Base-by-base conservation (phyloP, 2,329 filamentous ascomycete genomes). In the Phyllosticta citribraziliensis region DNA sequence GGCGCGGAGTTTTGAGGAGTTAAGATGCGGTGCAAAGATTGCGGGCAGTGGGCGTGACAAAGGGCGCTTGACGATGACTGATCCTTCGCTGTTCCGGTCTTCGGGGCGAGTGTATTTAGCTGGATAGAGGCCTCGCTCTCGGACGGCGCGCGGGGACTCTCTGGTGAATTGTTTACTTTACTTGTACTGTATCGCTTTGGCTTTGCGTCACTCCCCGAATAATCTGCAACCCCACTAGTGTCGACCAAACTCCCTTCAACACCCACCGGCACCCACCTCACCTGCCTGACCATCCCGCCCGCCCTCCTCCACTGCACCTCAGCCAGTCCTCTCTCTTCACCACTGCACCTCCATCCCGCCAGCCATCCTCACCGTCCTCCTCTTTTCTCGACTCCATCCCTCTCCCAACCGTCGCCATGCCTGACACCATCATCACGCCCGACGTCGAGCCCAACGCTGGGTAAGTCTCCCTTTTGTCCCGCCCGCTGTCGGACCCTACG, bases 401-500 rank as follows among this genome's bases (percentile, higher is more conserved):
- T 19, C 55, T n/a, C 55, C 52, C 33, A 17, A 55, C 67, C 63
- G 65, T 64, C 67, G 67, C 68, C 67, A 80, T 80, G 77, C 74
- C 78, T 65, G 74, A 78, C 70, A 79, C 77, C 30, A 70, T 79
- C 63, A 78, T 80, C 66, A 72, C 75, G 63, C 75, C 74, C 57
- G 75, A 79, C 62, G 75, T 74, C 61, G 76, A 77, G 67, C 65
- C 68, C 68, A 77, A 72, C 68, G 76, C 78, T 66, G 76, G 76
- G 78, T 80, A 75, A 69, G 78, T 72, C 22, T 52, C 58, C 11
- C 56, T 33, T 52, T 55, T 52, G 53, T 47, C 55, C 30, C 30
- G 50, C 35, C 22, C 55, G 30, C 56, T 47, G 22, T 59, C 57
- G 19, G 47, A 11, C 47, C n/a, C 30, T n/a, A 19, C 55, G 11